phyloP scores from a whole-genome alignment of 2,329 filamentous ascomycete species.

The Davidsoniella eucalypti region DNA sequence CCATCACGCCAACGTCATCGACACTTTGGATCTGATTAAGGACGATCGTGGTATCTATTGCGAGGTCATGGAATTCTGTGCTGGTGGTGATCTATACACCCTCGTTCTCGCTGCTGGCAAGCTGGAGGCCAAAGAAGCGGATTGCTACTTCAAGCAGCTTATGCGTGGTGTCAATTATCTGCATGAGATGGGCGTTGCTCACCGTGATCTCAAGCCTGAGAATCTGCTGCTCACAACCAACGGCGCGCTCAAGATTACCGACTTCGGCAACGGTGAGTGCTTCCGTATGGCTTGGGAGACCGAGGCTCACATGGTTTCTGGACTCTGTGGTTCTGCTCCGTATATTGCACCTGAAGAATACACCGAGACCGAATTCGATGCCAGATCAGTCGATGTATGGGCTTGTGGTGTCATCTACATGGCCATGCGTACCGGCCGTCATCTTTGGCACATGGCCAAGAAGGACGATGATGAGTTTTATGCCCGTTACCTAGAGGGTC shows the following conservation, averaged over 20 bases:
- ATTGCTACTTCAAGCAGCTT: slow-evolving; percentile 98
- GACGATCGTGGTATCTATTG: slow-evolving; percentile 96
- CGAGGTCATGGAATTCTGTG: slow-evolving; percentile 98
- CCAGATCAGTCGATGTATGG: slow-evolving; percentile 95
- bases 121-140: slow-evolving; percentile 79
- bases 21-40: slow-evolving; percentile 86
- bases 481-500: slow-evolving; percentile 78
- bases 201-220: slow-evolving; percentile 91
- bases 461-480: slow-evolving; percentile 98
- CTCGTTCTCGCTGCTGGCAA: slow-evolving; percentile 82
- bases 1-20: slow-evolving; percentile 93
- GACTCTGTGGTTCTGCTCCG: slow-evolving; percentile 86
- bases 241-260: slow-evolving; percentile 89
- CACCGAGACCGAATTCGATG: slow-evolving; percentile 86
- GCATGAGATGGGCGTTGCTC: slow-evolving; percentile 97
- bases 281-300: slow-evolving; percentile 99
- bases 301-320: slow-evolving; percentile 94
- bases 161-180: slow-evolving; percentile 99
- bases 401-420: slow-evolving; percentile 98
- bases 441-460: slow-evolving; percentile 92
- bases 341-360: slow-evolving; percentile 98
- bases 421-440: slow-evolving; percentile 93
- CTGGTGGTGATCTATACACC: slow-evolving; percentile 88
- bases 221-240: slow-evolving; percentile 87
- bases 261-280: slow-evolving; percentile 97